phyloP scores from a whole-genome alignment of 345 rosid genomes.

The Raphanus sativus region DNA sequence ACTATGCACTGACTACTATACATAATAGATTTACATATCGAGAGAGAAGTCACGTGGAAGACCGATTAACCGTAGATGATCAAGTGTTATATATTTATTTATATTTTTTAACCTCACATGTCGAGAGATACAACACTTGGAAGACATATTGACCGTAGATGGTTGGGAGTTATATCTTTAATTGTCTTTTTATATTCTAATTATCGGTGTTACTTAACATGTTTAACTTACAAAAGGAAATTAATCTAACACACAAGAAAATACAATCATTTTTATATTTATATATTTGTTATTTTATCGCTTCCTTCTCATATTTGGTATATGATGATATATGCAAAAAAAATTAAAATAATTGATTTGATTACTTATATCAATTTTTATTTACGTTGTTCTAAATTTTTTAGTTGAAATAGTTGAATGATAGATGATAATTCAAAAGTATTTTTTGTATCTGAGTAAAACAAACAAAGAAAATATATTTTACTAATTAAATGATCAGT shows the following conservation, averaged over 20 bases:
- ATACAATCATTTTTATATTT: too few relatives aligned
- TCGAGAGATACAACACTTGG: neutral
- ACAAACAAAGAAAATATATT: too few relatives aligned
- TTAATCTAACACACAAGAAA: too few relatives aligned
- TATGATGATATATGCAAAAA: too few relatives aligned
- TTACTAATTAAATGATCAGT: neutral
- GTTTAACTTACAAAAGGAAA: too few relatives aligned
- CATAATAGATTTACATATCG: too few relatives aligned
- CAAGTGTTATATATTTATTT: neutral
- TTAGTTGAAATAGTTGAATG: neutral
- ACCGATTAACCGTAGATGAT: neutral
- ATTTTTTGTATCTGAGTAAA: too few relatives aligned
- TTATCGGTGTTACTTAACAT: too few relatives aligned
- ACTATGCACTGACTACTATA: too few relatives aligned
- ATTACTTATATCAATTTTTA: neutral
- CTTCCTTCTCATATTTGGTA: neutral
- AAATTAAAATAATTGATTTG: neutral
- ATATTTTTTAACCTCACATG: too few relatives aligned
- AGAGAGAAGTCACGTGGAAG: neutral
- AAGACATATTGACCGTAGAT: neutral
- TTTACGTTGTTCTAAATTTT: neutral
- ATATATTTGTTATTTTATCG: too few relatives aligned
- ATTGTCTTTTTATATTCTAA: neutral
- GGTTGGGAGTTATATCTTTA: neutral
- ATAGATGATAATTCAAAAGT: neutral